Percentiles rank a stretch among this genome's conserved stretches.
These are phyloP conservation scores for Talaromyces trachyspermus DNA, from an alignment of 495 filamentous ascomycete genomes.

Conservation along the genomic window DNA sequence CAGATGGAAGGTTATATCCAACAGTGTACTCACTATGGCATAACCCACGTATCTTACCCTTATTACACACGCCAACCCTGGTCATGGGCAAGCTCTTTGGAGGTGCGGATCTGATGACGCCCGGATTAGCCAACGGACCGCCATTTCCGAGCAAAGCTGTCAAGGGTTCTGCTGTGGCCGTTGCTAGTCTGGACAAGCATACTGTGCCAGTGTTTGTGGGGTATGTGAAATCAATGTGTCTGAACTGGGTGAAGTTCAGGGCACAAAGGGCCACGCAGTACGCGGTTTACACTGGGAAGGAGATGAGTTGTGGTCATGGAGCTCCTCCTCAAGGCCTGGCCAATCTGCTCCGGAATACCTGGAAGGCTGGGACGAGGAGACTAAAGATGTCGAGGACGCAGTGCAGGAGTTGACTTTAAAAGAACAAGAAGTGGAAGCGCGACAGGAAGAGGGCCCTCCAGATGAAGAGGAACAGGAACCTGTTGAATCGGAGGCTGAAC, in stretches of 20 bases:
- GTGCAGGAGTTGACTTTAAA: conserved; percentile 16
- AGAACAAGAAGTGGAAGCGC: conserved; percentile 32
- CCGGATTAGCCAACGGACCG: conserved; percentile 60
- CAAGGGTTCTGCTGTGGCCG: conserved; percentile 56
- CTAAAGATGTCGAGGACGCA: conserved; percentile 14
- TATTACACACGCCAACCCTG: conserved; percentile 55
- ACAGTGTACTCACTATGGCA: conserved; percentile 66
- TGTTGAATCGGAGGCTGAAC: conserved; percentile 38
- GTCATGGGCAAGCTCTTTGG: conserved; percentile 57
- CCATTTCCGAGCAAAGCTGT: conserved; percentile 57
- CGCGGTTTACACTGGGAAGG: conserved; percentile 64
- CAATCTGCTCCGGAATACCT: conserved; percentile 42
- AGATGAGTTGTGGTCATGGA: conserved; percentile 67
- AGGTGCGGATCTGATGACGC: conserved; percentile 71
- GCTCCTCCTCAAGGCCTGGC: conserved; percentile 46
- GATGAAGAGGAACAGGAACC: conserved; percentile 20
- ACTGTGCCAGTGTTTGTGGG: conserved; percentile 60
- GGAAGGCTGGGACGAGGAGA: conserved; percentile 35
- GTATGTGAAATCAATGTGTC: conserved; percentile 61
- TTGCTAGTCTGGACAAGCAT: conserved; percentile 54
- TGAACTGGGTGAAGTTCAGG: conserved; percentile 49
- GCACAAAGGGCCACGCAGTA: conserved; percentile 62
- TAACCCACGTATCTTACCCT: conserved; percentile 52
- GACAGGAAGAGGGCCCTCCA: conserved; percentile 35
- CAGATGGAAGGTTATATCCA: conserved; percentile 49